Evolutionary conservation across 148 eudicot species (phyloP), one percentile per base, ranked within the genome.

Genomic region (Fagopyrum esculentum): DNA sequence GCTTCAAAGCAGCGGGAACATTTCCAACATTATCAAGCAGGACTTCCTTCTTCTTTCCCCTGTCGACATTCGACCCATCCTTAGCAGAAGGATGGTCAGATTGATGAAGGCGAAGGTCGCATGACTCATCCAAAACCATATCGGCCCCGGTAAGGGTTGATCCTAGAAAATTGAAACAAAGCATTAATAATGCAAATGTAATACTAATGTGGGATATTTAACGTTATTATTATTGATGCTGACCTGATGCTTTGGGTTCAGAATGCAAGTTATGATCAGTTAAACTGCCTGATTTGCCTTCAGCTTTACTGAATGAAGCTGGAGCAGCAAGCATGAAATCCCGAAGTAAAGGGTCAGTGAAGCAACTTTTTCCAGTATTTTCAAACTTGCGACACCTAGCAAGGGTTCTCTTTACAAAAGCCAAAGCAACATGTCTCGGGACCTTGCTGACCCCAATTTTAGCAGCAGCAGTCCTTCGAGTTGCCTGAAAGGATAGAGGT

Each of bases 1-100:
- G 71, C 71, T 91, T 83, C 52, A 73, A 57, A 29, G 88, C 81
- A 77, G 82, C 68, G 80, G 64, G 75, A 46, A 84, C 90, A 69
- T 46, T 46, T 52, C 89, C 85, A 60, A 89, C 91, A 78, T 87
- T 90, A 81, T 90, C 96, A 46, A 91, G 97, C 64, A 87, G 57
- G 30, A 91, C 83, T 87, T 94, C 98, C 79, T 87, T 94, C 81
- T 87, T 94, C 88, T 85, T 89, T 68, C 91, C 93, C 82, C 96
- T 82, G 81, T 90, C 90, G 61, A 82, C 26, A 22, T 22, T 22
- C 26, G 26, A 22, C 26, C 26, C 98, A 61, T 78, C 86, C 82
- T 85, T 89, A 26, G 90, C 92, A 79, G 90, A 87, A 80, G 83
- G 85, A 76, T 85, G 90, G 77, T 90, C 89, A 26, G 88, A 83